Conservation (phyloP, 306 rosid species). For the Canavalia gladiata region DNA sequence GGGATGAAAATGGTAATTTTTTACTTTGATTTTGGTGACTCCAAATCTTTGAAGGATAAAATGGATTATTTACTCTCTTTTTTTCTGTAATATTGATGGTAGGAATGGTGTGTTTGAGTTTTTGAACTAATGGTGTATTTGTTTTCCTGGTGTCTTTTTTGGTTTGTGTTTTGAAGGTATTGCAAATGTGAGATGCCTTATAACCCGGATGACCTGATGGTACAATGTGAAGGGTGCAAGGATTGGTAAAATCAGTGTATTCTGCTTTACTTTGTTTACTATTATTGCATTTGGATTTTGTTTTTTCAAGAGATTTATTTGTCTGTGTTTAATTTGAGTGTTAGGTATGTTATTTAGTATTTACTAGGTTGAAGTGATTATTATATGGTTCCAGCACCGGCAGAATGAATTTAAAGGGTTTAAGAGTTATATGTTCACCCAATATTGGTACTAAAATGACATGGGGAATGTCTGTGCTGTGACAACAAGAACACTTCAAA, state of each 20-base stretch:
- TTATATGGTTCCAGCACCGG: conserved; percentile 11
- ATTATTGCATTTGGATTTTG: background rate
- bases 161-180: conserved; percentile 63
- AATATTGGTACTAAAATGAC: background rate
- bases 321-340: background rate
- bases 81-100: background rate
- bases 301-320: background rate
- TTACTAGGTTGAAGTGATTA: conserved; percentile 13
- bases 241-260: conserved; percentile 67
- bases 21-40: no score
- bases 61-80: no score
- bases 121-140: conserved; percentile 2
- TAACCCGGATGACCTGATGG: conserved; percentile 90
- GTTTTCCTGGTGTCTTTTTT: background rate
- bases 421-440: background rate
- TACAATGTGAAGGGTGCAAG: conserved; percentile 87
- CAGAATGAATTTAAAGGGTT: background rate
- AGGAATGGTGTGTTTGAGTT: conserved; percentile 17
- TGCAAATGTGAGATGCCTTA: conserved; percentile 93
- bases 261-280: conserved; percentile 35
- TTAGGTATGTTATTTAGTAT: background rate
- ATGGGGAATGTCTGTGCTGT: background rate
- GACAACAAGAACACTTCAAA: background rate
- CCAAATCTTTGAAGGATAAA: no score
- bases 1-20: no score